Base-by-base conservation (phyloP, 2,329 filamentous ascomycete genomes). In the Mycosphaerella sp. region DNA sequence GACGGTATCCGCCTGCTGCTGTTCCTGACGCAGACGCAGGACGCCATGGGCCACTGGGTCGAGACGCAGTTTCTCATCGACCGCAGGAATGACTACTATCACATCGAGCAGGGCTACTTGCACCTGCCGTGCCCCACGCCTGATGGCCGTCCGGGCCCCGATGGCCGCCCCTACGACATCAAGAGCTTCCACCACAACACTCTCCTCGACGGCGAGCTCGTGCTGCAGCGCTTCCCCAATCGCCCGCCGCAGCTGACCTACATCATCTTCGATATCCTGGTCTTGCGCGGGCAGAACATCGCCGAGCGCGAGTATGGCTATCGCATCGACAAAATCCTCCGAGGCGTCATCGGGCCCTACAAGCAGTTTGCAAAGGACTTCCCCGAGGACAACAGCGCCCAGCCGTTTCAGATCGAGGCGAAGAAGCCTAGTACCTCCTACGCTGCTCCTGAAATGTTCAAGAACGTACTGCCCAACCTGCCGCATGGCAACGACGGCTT, bases 61-160 rank as follows among this genome's bases (percentile, higher is more conserved):
- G 56, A 95, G 69, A 80, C 85, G 23, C 87, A 93, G 67, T 96
- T 95, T 74, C 79, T 98, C 53, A 95, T 98, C 73, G 92, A 98
- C 74, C 89, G 93, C 67, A 95, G 91, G 74, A 97, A 98, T 74
- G 90, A 97, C 70, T 98, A 93, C 76, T 95, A 92, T 81, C 89
- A 80, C 67, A 82, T 97, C 57, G 80, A 81, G 31, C 78, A 80
- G 57, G 76, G 75, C 50, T 79, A 76, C 53, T 79, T 97, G 23
- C 89, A 95, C 70, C 91, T 97, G 63, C 93, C 93, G 0, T 81
- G 81, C 38, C 76, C 80, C 42, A 80, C 87, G 60, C 74, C 76
- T 11, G 17, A 40, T n/a, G 41, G 34, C 10, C 32, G 31, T 12
- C 21, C 43, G 5, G 36, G 21, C 6, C 50, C 42, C 17, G 46